Base-by-base conservation (phyloP, 2,329 filamentous ascomycete species). In the Aspergillus spinulosporus region DNA sequence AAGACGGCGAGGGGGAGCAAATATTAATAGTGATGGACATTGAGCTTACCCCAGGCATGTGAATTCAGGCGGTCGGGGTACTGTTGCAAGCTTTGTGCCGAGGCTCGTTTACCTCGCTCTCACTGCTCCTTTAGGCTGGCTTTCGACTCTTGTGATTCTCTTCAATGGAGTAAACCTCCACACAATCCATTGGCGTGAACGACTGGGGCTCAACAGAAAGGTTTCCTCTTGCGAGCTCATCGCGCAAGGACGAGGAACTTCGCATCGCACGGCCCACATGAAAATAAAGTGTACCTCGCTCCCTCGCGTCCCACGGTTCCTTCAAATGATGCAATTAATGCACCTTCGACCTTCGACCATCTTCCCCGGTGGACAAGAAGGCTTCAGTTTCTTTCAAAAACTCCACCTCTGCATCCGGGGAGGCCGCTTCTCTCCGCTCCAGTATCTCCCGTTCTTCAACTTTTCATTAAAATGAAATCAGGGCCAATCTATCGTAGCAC, bases 1-100 rank as follows among this genome's bases (percentile, higher is more conserved):
- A 15, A 46, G 42, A 47, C 14, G 36, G 39, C 21, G 43, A 55
- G 50, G 55, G 52, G 57, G 44, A 42, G 50, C 44, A 60, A 59
- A 54, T 56, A 58, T 58, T 60, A 63, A 60, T 62, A 68, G 66
- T 60, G 49, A 64, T 59, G 58, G 56, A 21, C 58, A 60, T 50
- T 44, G 50, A 62, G 59, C 65, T 69, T 39, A 49, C 56, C 61
- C 60, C 60, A 57, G 56, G 54, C 61, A 63, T 62, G 60, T 64
- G 62, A 60, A 62, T 53, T 48, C 54, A 57, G 52, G 55, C 57
- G 59, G 57, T 62, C 55, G 58, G 47, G 44, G 55, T 28, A 15
- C 52, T 26, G 47, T 44, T 57, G 54, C 34, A 12, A 37, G 11
- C 34, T 21, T 37, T 37, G n/a, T 57, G 49, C 62, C 62, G 62